A percentile compares a stretch with the other conserved stretches of the same genome.
Evolutionary conservation across 306 rosid species (phyloP).

Genomic region (Cucumis cinereus): DNA sequence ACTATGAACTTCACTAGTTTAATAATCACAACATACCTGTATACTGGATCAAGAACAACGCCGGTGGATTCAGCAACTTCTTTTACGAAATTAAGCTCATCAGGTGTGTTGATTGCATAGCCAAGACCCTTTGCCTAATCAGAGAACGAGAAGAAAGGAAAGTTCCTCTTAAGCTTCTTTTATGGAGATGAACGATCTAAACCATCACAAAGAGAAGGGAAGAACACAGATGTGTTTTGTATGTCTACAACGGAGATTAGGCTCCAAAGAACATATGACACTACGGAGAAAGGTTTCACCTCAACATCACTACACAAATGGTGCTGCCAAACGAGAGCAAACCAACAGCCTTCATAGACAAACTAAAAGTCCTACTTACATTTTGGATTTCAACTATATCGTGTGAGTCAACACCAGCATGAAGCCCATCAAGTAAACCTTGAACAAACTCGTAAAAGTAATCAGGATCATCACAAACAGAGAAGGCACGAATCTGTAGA

Average conservation of each 20-base stretch:
- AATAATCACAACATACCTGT: constrained; percentile 39
- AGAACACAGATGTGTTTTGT: not conserved
- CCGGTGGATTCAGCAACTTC: constrained; percentile 77
- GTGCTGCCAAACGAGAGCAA: not conserved
- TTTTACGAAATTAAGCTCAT: constrained; percentile 66
- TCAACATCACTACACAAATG: not conserved
- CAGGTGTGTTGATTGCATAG: constrained; percentile 74
- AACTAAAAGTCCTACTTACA: constrained; percentile 32
- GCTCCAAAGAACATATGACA: not conserved
- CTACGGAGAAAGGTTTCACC: not conserved
- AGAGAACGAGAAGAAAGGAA: not conserved
- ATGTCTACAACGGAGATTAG: not conserved
- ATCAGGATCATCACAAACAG: constrained; percentile 84
- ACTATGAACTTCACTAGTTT: not conserved
- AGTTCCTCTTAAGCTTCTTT: not conserved
- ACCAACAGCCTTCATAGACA: not conserved
- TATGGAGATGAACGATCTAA: not conserved
- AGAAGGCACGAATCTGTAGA: constrained; percentile 65
- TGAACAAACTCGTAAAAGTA: constrained; percentile 68
- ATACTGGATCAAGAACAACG: constrained; percentile 84
- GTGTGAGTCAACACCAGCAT: constrained; percentile 55
- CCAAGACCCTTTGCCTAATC: constrained; percentile 85
- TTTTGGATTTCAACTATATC: constrained; percentile 56
- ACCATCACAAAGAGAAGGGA: not conserved
- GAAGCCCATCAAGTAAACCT: constrained; percentile 78